Conservation (phyloP, 306 rosid genomes). For the Inga leiocalycina region DNA sequence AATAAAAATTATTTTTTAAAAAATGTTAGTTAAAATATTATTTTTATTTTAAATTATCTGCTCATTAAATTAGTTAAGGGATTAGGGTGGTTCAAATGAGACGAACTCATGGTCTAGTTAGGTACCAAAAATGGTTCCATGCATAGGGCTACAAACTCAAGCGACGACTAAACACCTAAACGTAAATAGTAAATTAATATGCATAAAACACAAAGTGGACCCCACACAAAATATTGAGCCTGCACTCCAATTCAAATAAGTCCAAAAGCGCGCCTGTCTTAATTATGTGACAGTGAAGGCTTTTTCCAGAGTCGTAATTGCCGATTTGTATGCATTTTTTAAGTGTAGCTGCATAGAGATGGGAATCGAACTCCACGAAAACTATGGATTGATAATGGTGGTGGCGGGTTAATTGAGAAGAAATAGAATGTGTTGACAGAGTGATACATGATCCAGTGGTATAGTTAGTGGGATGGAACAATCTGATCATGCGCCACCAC, state of each 20-base stretch:
- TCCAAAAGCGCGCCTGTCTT: background rate
- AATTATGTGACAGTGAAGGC: background rate
- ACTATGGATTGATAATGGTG: background rate
- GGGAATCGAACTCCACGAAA: background rate
- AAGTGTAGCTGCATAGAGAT: background rate
- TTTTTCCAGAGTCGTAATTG: background rate
- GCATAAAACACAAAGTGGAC: no score
- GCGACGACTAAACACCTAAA: no score
- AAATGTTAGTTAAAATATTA: no score
- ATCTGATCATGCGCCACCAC: background rate
- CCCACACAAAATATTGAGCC: no score
- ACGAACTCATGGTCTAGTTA: no score
- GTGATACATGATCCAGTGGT: background rate
- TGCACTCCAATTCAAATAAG: background rate
- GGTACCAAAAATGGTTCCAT: no score
- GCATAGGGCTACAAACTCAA: no score
- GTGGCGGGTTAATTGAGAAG: background rate
- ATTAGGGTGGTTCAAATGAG: no score
- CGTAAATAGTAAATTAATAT: no score
- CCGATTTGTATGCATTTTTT: background rate
- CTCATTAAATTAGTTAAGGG: no score
- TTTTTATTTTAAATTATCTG: no score
- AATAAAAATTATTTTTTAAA: no score
- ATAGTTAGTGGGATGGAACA: background rate
- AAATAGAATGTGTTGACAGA: background rate